phyloP scores from a whole-genome alignment of 306 rosid species.

The Acacia confusa region DNA sequence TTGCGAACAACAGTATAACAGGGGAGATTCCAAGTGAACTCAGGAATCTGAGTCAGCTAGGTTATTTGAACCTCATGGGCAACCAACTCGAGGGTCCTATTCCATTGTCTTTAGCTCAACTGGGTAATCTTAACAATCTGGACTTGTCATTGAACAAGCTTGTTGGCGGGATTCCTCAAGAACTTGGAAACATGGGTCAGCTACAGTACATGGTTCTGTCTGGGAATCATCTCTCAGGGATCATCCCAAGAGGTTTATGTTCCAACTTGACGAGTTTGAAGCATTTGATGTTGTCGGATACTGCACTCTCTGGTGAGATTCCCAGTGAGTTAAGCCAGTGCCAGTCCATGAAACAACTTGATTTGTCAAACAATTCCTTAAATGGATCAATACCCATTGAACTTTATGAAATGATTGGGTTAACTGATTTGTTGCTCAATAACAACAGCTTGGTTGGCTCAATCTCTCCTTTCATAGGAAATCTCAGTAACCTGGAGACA shows the following conservation, averaged over 20 bases:
- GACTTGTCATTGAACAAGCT: slow-evolving; percentile 80
- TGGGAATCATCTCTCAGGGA: slow-evolving; percentile 63
- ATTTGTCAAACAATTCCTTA: slow-evolving; percentile 78
- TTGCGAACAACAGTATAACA: slow-evolving; percentile 63
- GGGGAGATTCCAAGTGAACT: slow-evolving; percentile 81
- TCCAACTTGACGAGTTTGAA: slow-evolving; percentile 78
- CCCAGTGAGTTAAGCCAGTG: slow-evolving; percentile 72
- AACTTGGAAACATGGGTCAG: slow-evolving; percentile 67
- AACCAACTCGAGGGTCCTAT: slow-evolving; percentile 71
- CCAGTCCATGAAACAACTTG: slow-evolving; percentile 68
- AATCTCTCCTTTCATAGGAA: slow-evolving; percentile 69
- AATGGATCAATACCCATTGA: slow-evolving; percentile 79
- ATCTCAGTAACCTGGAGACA: slow-evolving; percentile 60
- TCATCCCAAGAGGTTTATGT: slow-evolving; percentile 64
- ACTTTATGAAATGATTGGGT: slow-evolving; percentile 47
- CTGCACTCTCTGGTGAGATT: slow-evolving; percentile 61
- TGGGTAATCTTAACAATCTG: slow-evolving; percentile 68
- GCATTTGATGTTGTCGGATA: slow-evolving; percentile 56
- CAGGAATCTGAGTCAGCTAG: slow-evolving; percentile 59
- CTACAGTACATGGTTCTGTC: slow-evolving; percentile 68
- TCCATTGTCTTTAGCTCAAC: slow-evolving; percentile 56
- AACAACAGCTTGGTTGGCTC: slow-evolving; percentile 86
- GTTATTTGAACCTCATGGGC: slow-evolving; percentile 67
- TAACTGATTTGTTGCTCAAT: slow-evolving; percentile 79
- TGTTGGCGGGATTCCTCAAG: slow-evolving; percentile 67